Conservation (phyloP, 2,329 filamentous ascomycete genomes). For the Ilyonectria sp. region DNA sequence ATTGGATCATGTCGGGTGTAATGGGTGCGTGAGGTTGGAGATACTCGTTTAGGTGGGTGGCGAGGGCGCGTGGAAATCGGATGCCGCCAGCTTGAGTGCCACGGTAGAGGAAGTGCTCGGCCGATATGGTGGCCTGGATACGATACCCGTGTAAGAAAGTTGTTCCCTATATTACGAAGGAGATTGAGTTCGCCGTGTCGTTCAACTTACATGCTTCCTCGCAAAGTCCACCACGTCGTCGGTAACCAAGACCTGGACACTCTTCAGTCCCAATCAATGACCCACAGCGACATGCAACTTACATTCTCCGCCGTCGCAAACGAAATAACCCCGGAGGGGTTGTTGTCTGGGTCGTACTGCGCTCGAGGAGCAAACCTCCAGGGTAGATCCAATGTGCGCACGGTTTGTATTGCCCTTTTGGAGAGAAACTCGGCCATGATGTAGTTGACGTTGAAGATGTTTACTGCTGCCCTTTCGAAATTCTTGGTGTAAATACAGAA, state of each 20-base stretch:
- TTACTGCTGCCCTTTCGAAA: too few relatives aligned
- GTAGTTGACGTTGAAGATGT: neutral
- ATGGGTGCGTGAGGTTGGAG: slow-evolving; percentile 52
- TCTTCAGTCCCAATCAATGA: neutral
- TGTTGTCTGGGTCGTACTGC: slow-evolving; percentile 56
- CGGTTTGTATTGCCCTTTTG: slow-evolving; percentile 43
- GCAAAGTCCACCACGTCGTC: slow-evolving; percentile 50
- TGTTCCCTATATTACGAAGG: neutral
- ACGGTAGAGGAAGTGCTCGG: slow-evolving; percentile 54
- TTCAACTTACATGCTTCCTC: slow-evolving; percentile 49
- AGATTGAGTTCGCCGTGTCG: neutral
- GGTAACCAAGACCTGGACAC: slow-evolving; percentile 57
- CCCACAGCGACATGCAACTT: neutral
- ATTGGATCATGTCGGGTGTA: slow-evolving; percentile 50
- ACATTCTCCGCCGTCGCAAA: slow-evolving; percentile 66
- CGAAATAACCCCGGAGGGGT: slow-evolving; percentile 61
- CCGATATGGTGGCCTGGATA: slow-evolving; percentile 46
- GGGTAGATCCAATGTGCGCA: slow-evolving; percentile 45
- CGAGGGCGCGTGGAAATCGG: slow-evolving; percentile 52
- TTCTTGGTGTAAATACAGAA: neutral
- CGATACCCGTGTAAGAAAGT: neutral
- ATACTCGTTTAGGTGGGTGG: slow-evolving; percentile 56
- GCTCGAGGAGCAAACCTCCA: slow-evolving; percentile 53
- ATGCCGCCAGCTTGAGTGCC: slow-evolving; percentile 54
- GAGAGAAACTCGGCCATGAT: slow-evolving; percentile 39